Base-by-base conservation (phyloP, 2,329 filamentous ascomycete species). In the Colletotrichum tabaci region DNA sequence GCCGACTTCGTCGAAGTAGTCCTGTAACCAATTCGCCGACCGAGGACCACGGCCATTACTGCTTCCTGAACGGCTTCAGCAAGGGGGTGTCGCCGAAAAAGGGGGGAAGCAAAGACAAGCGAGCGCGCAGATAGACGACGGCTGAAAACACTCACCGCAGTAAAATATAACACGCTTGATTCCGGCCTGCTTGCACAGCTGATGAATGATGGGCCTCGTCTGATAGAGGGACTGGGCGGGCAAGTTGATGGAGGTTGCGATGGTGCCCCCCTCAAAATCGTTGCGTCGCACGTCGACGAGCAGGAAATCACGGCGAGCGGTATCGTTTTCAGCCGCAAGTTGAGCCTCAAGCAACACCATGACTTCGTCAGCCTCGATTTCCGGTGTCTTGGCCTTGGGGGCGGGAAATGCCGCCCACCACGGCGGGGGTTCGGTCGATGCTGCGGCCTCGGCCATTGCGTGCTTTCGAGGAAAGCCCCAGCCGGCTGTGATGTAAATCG, bases 201-300 rank as follows among this genome's bases (percentile, higher is more conserved):
- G 82, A 72, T 88, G 85, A 38, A 89, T 76, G 7, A 80, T 79
- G 4, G 84, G 81, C 7, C 87, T 82, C 4, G 85, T 86, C 62
- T 85, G 85, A 64, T 87, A 88, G 49, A 90, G 83, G 15, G 83
- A 85, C 65, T 90, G 87, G 10, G 88, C 87, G 0, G 88, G 87
- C 16, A 90, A 80, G 74, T 90, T 89, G 73, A 92, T 82, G 1
- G 89, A 90, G 2, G 85, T 86, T 10, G 81, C 80, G 66, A 92
- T 87, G 0, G 89, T 91, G 50, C 90, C 90, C 35, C 91, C 90
- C 76, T 85, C 84, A 81, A 85, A 87, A 74, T 90, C 88, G 4
- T 79, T 83, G 35, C 87, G 82, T 21, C 87, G 84, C n/a, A 89
- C 84, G 75, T 89, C 87, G 15, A 89, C 84, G 4, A 88, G 78